These are phyloP conservation scores for Pseudopithomyces maydicus DNA, from an alignment of 2,329 filamentous ascomycete genomes.

Conservation along the genomic window DNA sequence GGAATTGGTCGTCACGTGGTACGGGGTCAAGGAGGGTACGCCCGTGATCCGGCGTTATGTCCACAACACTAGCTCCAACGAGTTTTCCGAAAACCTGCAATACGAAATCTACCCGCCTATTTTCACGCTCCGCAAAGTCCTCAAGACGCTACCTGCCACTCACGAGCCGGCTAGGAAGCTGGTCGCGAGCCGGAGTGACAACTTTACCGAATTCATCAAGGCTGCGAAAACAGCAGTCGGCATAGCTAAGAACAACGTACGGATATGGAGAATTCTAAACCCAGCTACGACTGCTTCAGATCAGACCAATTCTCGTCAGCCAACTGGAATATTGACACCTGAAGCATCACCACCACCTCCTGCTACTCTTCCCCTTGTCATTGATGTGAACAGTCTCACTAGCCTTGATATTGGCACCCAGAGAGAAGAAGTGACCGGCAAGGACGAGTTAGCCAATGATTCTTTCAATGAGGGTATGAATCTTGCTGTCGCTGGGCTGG, in stretches of 20 bases:
- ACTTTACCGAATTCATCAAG: slow-evolving; percentile 75
- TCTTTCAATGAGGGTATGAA: slow-evolving; percentile 79
- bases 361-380: slow-evolving; percentile 54
- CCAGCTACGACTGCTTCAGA: slow-evolving; percentile 46
- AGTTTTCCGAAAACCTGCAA: slow-evolving; percentile 66
- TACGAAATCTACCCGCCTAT: slow-evolving; percentile 86
- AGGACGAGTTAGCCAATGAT: slow-evolving; percentile 72
- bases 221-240: slow-evolving; percentile 71
- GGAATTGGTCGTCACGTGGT: slow-evolving; percentile 81
- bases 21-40: slow-evolving; percentile 73
- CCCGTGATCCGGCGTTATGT: slow-evolving; percentile 75
- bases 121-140: slow-evolving; percentile 82
- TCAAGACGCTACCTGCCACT: slow-evolving; percentile 62
- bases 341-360: slow-evolving; percentile 50
- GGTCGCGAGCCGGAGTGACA: slow-evolving; percentile 72
- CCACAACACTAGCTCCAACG: slow-evolving; percentile 72
- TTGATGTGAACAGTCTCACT: slow-evolving; percentile 68
- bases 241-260: slow-evolving; percentile 75
- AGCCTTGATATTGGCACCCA: slow-evolving; percentile 67
- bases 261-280: slow-evolving; percentile 71
- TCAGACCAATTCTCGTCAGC: slow-evolving; percentile 23
- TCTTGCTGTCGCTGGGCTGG: slow-evolving; percentile 69
- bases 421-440: slow-evolving; percentile 66
- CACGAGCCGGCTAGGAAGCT: slow-evolving; percentile 69
- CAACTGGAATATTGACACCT: slow-evolving; percentile 50